phyloP scores from a whole-genome alignment of 345 rosid genomes.

The Aethionema arabicum region DNA sequence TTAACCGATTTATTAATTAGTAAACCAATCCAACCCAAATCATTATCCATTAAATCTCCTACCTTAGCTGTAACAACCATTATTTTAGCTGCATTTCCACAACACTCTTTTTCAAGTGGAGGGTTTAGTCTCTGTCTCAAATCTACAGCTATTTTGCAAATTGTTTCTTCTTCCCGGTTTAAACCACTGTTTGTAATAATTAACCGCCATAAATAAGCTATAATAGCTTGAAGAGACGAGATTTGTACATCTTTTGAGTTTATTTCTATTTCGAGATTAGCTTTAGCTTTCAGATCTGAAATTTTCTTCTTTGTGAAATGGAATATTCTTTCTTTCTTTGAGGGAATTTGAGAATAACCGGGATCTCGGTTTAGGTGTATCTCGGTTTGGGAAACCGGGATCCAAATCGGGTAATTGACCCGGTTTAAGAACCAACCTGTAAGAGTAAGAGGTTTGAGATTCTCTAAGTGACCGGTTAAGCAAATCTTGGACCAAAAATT shows the following conservation, averaged over 20 bases:
- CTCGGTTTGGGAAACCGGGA: constrained; percentile 36
- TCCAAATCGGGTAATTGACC: constrained; percentile 21
- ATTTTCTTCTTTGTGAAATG: constrained; percentile 38
- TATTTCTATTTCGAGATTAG: constrained; percentile 40
- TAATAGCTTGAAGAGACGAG: constrained; percentile 49
- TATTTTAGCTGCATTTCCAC: constrained; percentile 36
- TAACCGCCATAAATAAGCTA: constrained; percentile 43
- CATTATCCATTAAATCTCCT: not conserved
- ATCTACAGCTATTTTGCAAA: not conserved
- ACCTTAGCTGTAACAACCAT: not conserved
- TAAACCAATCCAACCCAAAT: constrained; percentile 8
- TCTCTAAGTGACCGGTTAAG: constrained; percentile 5
- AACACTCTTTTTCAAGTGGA: constrained; percentile 36
- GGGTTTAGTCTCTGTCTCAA: constrained; percentile 34
- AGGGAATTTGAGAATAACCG: not conserved
- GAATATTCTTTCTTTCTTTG: constrained; percentile 33
- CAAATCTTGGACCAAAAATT: constrained; percentile 49
- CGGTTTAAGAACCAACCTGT: constrained; percentile 27
- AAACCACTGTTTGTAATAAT: constrained; percentile 7
- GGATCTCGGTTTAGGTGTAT: not conserved
- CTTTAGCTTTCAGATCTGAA: constrained; percentile 43
- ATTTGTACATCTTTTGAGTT: constrained; percentile 22
- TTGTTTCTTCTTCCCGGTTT: constrained; percentile 15
- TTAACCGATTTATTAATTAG: not conserved
- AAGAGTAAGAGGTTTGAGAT: constrained; percentile 8